Evolutionary conservation across 352 stramenopile species (phyloP).

Genomic region (Pythium rishiriense): DNA sequence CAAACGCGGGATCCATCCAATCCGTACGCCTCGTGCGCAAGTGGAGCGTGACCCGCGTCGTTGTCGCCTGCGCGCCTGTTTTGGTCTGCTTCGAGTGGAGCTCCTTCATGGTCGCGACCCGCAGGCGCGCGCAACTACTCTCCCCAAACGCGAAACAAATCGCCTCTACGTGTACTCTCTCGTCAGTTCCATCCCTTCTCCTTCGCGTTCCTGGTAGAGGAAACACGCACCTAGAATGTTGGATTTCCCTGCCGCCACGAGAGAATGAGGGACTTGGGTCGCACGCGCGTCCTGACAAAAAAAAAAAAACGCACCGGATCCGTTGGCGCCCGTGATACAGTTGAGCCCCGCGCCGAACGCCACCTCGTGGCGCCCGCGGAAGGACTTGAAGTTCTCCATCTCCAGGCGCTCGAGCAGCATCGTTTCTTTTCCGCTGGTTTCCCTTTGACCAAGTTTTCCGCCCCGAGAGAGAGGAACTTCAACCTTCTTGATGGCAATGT

Average conservation of each 20-base stretch:
- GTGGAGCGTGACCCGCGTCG: conserved; percentile 33
- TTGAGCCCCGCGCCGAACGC: conserved; percentile 33
- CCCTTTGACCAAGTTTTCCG: conserved; percentile 12
- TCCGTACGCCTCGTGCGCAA: conserved; percentile 29
- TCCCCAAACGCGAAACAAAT: conserved; percentile 52
- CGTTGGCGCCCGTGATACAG: conserved; percentile 48
- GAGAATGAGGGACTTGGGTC: no score
- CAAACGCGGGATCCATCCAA: background rate
- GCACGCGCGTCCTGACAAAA: no score
- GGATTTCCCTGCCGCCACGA: conserved; percentile 34
- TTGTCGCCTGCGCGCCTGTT: conserved; percentile 8
- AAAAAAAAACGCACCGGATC: conserved; percentile 27
- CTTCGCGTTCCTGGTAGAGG: background rate
- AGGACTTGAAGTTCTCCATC: conserved; percentile 53
- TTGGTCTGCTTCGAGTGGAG: conserved; percentile 26
- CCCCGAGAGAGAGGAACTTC: conserved; percentile 12
- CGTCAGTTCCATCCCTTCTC: background rate
- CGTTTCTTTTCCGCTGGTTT: conserved; percentile 7
- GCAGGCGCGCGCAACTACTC: conserved; percentile 29
- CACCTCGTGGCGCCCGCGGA: conserved; percentile 36
- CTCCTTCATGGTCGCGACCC: conserved; percentile 38
- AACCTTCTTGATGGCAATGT: background rate
- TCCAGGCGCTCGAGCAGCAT: conserved; percentile 39
- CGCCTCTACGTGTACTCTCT: conserved; percentile 26
- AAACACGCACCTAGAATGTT: conserved; percentile 36